Evolutionary conservation across 164 flowering plant species (phyloP), one percentile per base, ranked within the genome.

Genomic region (Vitis rupestris): DNA sequence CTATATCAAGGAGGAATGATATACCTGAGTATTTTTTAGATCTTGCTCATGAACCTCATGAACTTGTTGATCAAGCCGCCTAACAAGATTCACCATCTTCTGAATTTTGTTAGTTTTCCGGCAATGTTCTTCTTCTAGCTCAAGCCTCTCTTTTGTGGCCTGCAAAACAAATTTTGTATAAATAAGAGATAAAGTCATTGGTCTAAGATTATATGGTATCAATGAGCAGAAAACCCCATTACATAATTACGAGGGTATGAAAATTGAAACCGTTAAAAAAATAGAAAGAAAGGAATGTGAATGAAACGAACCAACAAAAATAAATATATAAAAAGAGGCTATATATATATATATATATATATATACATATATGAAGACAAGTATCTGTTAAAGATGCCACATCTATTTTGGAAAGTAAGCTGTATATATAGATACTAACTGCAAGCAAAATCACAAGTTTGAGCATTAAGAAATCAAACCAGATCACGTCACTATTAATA

Each of bases 1-100:
- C 12, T 54, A 50, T 11, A 59, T 14, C 14, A 47, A 30, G 27
- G 50, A 7, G 14, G 30, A 44, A 31, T 59, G 47, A 50, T 64
- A 31, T 48, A 94, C 99, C 98, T 92, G 99, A 27, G 97, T 91
- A 71, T 75, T 79, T 74, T 72, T 82, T 15, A 75, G 47, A 75
- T 86, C 80, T 73, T 87, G 90, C 73, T 88, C 96, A 57, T 85
- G 81, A 66, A 86, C 77, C 50, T 93, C 96, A 50, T 72, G 79
- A 71, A 83, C 71, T 76, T 95, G 92, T 67, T 81, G 82, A 70
- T 90, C 89, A 80, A 87, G 88, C 29, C 14, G 65, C 76, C 64
- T 75, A 17, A 77, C 74, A 68, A 74, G 80, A 58, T 81, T 77
- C 62, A 70, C 52, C 88, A 85, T 56, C 70, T 82, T 85, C 59